Evolutionary conservation across 2,329 filamentous ascomycete species (phyloP).

Genomic region (Triangularia verruculosa): DNA sequence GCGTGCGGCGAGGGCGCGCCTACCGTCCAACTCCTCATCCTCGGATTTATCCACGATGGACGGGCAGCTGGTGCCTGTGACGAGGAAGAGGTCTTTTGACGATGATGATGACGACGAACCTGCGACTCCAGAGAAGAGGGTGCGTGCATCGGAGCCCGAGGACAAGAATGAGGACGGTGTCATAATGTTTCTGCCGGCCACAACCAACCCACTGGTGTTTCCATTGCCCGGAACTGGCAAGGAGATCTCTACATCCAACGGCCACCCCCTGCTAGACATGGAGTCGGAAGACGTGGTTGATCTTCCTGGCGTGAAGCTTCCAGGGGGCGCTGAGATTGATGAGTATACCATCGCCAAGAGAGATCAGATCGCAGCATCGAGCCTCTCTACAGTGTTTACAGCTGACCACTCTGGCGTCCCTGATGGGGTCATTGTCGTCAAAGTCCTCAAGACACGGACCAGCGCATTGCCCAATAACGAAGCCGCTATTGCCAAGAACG

Average conservation of each 20-base stretch:
- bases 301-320: conserved; percentile 32
- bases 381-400: conserved; percentile 55
- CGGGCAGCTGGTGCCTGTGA: conserved; percentile 41
- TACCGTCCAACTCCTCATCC: conserved; percentile 33
- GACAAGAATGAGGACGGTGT: conserved; percentile 46
- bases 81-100: conserved; percentile 50
- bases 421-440: conserved; percentile 56
- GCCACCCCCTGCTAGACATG: conserved; percentile 52
- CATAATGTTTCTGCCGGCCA: conserved; percentile 53
- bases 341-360: conserved; percentile 54
- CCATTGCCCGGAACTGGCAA: conserved; percentile 48
- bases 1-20: conserved; percentile 39
- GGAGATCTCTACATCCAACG: conserved; percentile 44
- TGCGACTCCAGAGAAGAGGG: conserved; percentile 40
- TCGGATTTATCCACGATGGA: conserved; percentile 20
- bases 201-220: conserved; percentile 50
- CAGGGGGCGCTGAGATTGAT: conserved; percentile 50
- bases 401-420: conserved; percentile 52
- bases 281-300: conserved; percentile 48
- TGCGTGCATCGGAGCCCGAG: conserved; percentile 33
- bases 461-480: conserved; percentile 41
- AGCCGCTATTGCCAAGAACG: conserved; percentile 50
- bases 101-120: conserved; percentile 44
- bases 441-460: conserved; percentile 55
- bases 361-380: conserved; percentile 54